Percentiles rank a stretch among this genome's conserved stretches.
Conservation (phyloP, 768 basidiomycete species). For the Boletus rubescentipes region DNA sequence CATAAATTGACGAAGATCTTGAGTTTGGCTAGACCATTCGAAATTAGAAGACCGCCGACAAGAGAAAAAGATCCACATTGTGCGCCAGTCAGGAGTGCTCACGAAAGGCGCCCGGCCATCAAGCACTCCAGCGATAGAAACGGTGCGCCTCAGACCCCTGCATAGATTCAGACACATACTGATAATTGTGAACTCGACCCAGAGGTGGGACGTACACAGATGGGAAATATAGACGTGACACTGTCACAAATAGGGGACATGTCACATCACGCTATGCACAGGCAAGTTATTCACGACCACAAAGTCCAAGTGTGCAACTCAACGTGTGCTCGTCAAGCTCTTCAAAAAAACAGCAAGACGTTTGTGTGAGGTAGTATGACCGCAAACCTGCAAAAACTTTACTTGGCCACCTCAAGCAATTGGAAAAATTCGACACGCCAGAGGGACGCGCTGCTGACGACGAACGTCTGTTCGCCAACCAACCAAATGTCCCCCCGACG, state of each 20-base stretch:
- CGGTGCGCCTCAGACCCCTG: slow-evolving; percentile 5
- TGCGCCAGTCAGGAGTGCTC: neutral
- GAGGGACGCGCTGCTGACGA: neutral
- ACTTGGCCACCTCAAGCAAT: slow-evolving; percentile 6
- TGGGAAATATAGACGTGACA: slow-evolving; percentile 21
- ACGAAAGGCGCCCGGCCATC: neutral
- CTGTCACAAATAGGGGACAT: slow-evolving; percentile 27
- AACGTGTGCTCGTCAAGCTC: slow-evolving; percentile 29
- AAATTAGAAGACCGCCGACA: slow-evolving; percentile 17
- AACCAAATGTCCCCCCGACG: slow-evolving; percentile 21
- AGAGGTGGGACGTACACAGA: slow-evolving; percentile 1
- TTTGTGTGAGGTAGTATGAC: slow-evolving; percentile 31
- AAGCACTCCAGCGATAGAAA: neutral
- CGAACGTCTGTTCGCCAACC: slow-evolving; percentile 2
- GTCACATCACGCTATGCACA: slow-evolving; percentile 30
- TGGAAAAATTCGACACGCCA: slow-evolving; percentile 1
- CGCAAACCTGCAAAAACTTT: slow-evolving; percentile 12
- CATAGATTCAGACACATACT: neutral
- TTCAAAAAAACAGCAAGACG: slow-evolving; percentile 21
- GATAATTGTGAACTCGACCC: neutral
- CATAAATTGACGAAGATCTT: neutral
- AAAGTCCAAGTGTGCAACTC: slow-evolving; percentile 24
- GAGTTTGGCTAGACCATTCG: slow-evolving; percentile 2
- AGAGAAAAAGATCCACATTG: neutral
- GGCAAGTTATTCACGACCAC: slow-evolving; percentile 34